Percentiles rank a stretch among this genome's conserved stretches.
These are phyloP conservation scores for Saksenaea oblongispora DNA, from an alignment of 371 early-diverging fungal genomes.

Conservation along the genomic window DNA sequence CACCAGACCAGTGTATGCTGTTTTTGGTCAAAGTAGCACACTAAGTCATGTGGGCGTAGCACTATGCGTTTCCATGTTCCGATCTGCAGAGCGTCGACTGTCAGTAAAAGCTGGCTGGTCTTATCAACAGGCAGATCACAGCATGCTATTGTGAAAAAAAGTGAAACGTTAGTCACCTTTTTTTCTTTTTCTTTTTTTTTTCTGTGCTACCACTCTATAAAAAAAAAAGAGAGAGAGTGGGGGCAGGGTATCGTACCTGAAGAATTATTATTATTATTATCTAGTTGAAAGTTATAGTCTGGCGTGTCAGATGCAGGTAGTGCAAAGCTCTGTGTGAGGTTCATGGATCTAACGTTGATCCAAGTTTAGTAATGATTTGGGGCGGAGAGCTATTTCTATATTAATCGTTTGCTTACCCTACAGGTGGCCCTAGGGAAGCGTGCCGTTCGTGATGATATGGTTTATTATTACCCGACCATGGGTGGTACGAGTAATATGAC, in stretches of 20 bases:
- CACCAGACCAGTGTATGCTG: slow-evolving; percentile 59
- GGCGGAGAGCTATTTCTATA: background rate
- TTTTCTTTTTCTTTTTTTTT: too few relatives aligned
- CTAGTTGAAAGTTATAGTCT: background rate
- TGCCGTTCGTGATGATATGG: slow-evolving; percentile 2
- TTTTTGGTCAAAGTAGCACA: slow-evolving; percentile 54
- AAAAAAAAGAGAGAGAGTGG: too few relatives aligned
- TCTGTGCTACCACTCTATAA: too few relatives aligned
- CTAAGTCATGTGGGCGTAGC: slow-evolving; percentile 45
- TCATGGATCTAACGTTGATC: background rate
- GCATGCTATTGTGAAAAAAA: background rate
- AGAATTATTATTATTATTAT: background rate
- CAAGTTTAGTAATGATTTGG: background rate
- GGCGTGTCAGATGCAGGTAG: background rate
- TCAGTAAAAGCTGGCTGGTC: background rate
- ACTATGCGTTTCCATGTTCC: slow-evolving; percentile 75
- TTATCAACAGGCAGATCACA: background rate
- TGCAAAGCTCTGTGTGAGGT: background rate
- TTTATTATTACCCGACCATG: background rate
- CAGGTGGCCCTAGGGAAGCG: background rate
- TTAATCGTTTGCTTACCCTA: slow-evolving; percentile 1
- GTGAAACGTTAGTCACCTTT: too few relatives aligned
- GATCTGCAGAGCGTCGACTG: slow-evolving; percentile 61
- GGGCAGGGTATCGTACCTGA: background rate
- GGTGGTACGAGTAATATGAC: slow-evolving; percentile 6